phyloP scores from a whole-genome alignment of 2,329 filamentous ascomycete genomes.

The Alternaria infectoria region DNA sequence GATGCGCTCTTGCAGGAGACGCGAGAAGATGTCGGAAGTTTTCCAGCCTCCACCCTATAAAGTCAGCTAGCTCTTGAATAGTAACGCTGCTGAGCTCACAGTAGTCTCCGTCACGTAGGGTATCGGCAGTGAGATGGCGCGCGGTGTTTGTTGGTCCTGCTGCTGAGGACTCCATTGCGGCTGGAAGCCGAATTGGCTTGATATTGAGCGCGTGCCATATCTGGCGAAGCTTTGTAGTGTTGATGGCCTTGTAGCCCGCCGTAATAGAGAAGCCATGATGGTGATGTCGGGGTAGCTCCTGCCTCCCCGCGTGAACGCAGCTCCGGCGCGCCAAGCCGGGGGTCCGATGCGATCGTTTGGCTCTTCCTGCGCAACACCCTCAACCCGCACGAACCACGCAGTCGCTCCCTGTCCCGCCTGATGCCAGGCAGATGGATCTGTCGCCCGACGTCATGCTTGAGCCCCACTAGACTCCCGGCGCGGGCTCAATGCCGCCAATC shows the following conservation, averaged over 20 bases:
- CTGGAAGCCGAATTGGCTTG: conserved; percentile 35
- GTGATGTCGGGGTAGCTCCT: conserved; percentile 13
- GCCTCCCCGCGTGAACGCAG: conserved; percentile 8
- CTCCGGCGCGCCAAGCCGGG: conserved; percentile 29
- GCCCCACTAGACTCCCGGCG: conserved; percentile 13
- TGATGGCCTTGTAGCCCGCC: conserved; percentile 28
- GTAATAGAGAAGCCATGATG: conserved; percentile 43
- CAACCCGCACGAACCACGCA: background rate
- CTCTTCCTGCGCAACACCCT: background rate
- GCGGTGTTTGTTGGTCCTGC: conserved; percentile 28
- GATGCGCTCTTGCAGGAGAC: conserved; percentile 76
- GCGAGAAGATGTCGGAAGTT: conserved; percentile 57
- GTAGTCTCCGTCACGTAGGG: conserved; percentile 60
- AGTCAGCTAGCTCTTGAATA: conserved; percentile 34
- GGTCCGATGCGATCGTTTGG: conserved; percentile 16
- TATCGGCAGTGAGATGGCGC: conserved; percentile 53
- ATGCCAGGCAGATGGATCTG: conserved; percentile 37
- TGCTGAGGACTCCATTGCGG: conserved; percentile 24
- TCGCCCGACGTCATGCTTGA: conserved; percentile 25
- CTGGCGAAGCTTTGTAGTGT: conserved; percentile 12
- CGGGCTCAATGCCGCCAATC: conserved; percentile 17
- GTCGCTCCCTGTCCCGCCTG: conserved; percentile 15
- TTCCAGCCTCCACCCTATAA: conserved; percentile 58
- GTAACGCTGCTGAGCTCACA: conserved; percentile 35
- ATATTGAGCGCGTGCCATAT: conserved; percentile 30